Evolutionary conservation across 2,329 filamentous ascomycete species (phyloP).

Genomic region (Fusarium incarnatum): DNA sequence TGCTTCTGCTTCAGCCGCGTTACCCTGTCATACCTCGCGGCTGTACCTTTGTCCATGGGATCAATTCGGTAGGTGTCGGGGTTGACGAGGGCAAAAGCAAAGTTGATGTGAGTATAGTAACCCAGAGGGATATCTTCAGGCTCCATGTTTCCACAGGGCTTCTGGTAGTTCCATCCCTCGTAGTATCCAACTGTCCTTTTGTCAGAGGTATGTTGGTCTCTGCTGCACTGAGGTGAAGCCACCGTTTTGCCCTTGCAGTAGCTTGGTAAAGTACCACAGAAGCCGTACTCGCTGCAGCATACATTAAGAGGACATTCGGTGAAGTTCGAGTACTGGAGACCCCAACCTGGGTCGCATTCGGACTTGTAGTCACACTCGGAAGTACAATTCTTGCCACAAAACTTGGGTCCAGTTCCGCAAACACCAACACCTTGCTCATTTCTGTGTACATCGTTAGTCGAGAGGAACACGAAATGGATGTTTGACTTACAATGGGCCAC

Average conservation of each 20-base stretch:
- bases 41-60: slow-evolving; percentile 8
- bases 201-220: slow-evolving; percentile 1
- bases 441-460: not conserved
- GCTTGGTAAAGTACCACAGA: slow-evolving; percentile 45
- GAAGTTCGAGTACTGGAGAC: slow-evolving; percentile 31
- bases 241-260: not conserved
- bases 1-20: slow-evolving; percentile 44
- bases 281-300: slow-evolving; percentile 52
- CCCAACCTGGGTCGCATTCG: slow-evolving; percentile 50
- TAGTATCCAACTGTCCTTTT: slow-evolving; percentile 47
- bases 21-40: rapidly evolving
- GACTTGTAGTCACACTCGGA: slow-evolving; percentile 42
- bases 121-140: slow-evolving; percentile 43
- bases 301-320: slow-evolving; percentile 51
- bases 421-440: rapidly evolving
- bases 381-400: slow-evolving; percentile 25
- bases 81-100: slow-evolving; percentile 51
- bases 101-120: slow-evolving; percentile 51
- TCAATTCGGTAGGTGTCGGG: slow-evolving; percentile 45
- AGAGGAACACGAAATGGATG: too few relatives aligned
- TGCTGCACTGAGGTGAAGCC: not conserved
- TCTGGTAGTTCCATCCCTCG: slow-evolving; percentile 42
- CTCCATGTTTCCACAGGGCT: slow-evolving; percentile 21
- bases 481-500: not conserved
- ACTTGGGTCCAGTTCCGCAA: not conserved